phyloP scores from a whole-genome alignment of 768 basidiomycete species.

The Agaricus bisporus region DNA sequence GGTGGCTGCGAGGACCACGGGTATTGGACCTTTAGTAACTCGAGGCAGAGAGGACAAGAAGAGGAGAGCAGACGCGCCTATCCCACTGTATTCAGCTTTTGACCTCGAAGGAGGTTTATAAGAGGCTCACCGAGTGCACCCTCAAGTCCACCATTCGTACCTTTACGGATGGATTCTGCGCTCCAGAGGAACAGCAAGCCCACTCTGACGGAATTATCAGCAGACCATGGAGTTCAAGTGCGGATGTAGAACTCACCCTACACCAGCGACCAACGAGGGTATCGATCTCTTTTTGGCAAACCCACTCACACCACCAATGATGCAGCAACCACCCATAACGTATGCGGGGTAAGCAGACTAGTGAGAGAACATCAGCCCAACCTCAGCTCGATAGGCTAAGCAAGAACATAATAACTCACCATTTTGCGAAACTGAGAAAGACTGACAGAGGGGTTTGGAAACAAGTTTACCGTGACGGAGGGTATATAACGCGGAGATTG shows the following conservation, averaged over 20 bases:
- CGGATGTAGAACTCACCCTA: constrained; percentile 43
- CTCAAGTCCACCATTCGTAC: constrained; percentile 69
- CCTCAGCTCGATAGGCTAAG: neutral
- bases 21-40: constrained; percentile 68
- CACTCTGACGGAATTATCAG: constrained; percentile 40
- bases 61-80: constrained; percentile 73
- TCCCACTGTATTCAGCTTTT: neutral
- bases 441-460: neutral
- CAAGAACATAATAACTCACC: neutral
- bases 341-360: constrained; percentile 82
- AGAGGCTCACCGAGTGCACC: constrained; percentile 61
- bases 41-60: constrained; percentile 72
- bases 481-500: too few species aligned
- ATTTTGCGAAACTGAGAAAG: neutral
- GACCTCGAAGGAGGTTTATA: neutral
- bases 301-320: constrained; percentile 72
- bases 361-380: too few species aligned
- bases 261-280: constrained; percentile 78
- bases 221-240: neutral
- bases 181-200: constrained; percentile 78
- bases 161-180: constrained; percentile 68
- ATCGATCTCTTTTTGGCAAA: constrained; percentile 68
- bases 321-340: constrained; percentile 68
- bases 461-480: neutral
- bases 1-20: constrained; percentile 53